Base-by-base conservation (phyloP, 345 rosid species). In the Punica granatum region DNA sequence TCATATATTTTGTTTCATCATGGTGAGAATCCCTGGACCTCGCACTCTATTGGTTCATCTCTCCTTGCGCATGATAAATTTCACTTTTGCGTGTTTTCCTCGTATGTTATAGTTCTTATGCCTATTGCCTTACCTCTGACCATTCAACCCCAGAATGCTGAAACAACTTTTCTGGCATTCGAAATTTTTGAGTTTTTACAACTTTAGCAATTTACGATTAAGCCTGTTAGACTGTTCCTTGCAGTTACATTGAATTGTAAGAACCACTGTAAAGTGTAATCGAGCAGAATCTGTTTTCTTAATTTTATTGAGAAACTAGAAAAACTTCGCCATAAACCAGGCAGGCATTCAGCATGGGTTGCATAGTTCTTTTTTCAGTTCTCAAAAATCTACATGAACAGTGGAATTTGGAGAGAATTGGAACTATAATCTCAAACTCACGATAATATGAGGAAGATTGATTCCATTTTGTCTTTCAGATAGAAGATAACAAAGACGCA, bases 1-100 rank as follows among this genome's bases (percentile, higher is more conserved):
- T 94, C 67, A 89, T 92, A 68, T 94, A 92, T 68, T 92, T 92
- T 74, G 75, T 83, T 70, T 81, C 93, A 33, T 88, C 99, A 64
- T 89, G 93, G 99, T 94, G 37, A 82, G 90, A 69, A 71, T 14
- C 73, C 72, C 33, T 15, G 1, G 18, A 60, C 35, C 61, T 26
- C 7, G 26, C 1, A 33, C 6, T 7, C n/a, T n/a, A n/a, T n/a
- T n/a, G n/a, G 32, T 66, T 49, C 58, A 51, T 49, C n/a, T 19
- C 3, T 19, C 6, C 54, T 21, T 19, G 8, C 2, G 10, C 14
- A 9, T 11, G 13, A 41, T 41, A 23, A 14, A 25, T 7, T 43
- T 53, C 18, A 14, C 46, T 67, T 1, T 67, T 53, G 6, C 39
- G 7, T 25, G 39, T 59, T 43, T 28, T n/a, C 19, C 32, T 43